These are phyloP conservation scores for Trypanosoma congolense DNA, from an alignment of 208 protist species.

Conservation along the genomic window DNA sequence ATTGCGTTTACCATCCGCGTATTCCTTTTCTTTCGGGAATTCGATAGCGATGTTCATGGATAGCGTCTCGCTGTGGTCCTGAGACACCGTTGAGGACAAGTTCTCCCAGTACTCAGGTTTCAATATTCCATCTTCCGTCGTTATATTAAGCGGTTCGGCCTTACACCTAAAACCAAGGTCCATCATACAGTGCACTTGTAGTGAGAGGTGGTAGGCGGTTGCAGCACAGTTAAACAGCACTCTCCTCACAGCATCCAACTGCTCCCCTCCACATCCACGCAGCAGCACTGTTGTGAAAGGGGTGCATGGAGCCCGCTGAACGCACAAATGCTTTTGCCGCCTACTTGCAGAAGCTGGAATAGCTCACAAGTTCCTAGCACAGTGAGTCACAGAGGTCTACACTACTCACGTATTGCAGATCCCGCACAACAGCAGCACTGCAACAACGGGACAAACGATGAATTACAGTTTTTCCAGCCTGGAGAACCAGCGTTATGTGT, in stretches of 20 bases:
- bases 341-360: slow-evolving; percentile 40
- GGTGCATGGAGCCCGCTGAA: slow-evolving; percentile 19
- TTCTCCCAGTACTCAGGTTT: no score
- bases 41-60: slow-evolving; percentile 28
- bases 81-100: neutral
- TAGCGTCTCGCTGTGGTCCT: slow-evolving; percentile 16
- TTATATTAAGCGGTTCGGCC: no score
- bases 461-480: slow-evolving; percentile 41
- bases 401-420: slow-evolving; percentile 60
- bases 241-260: slow-evolving; percentile 11
- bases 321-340: slow-evolving; percentile 19
- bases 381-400: slow-evolving; percentile 31
- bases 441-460: slow-evolving; percentile 41
- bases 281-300: slow-evolving; percentile 23
- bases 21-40: slow-evolving; percentile 17
- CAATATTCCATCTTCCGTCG: no score
- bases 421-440: slow-evolving; percentile 39
- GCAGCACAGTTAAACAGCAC: slow-evolving; percentile 15
- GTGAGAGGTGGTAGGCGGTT: slow-evolving; percentile 23
- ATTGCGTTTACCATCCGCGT: slow-evolving; percentile 14
- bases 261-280: slow-evolving; percentile 11
- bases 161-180: no score
- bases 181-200: slow-evolving; percentile 23
- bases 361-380: slow-evolving; percentile 37
- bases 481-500: slow-evolving; percentile 44